phyloP scores from a whole-genome alignment of 345 rosid genomes.

The Rhodamnia argentea region DNA sequence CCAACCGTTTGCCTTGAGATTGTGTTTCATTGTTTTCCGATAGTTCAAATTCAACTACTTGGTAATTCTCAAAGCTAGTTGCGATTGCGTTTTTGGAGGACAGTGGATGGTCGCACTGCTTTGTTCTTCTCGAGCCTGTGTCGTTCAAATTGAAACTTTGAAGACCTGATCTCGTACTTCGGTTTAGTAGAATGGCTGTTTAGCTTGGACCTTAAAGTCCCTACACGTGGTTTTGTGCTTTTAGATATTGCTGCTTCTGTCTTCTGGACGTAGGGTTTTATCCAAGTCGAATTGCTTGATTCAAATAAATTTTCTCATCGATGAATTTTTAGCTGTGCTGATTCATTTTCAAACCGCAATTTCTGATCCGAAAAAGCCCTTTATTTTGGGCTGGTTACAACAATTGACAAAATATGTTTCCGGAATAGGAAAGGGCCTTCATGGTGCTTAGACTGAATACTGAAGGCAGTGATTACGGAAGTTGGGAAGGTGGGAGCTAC shows the following conservation, averaged over 20 bases:
- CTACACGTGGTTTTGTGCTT: not conserved
- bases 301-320: not conserved
- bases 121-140: not conserved
- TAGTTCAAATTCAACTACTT: not conserved
- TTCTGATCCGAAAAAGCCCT: not conserved
- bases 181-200: not conserved
- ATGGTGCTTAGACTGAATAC: conserved; percentile 72
- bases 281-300: not conserved
- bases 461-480: conserved; percentile 69
- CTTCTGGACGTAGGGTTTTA: not conserved
- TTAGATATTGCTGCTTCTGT: not conserved
- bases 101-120: not conserved
- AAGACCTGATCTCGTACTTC: not conserved
- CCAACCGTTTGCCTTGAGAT: not conserved
- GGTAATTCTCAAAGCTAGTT: not conserved
- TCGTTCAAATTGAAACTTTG: not conserved
- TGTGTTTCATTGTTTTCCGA: not conserved
- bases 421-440: conserved; percentile 65
- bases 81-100: not conserved
- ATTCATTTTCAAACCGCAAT: not conserved
- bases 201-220: not conserved
- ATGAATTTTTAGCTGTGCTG: not conserved
- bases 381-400: not conserved
- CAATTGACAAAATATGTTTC: not conserved
- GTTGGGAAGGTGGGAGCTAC: conserved; percentile 76